These are phyloP conservation scores for Gossypium lobatum DNA, from an alignment of 441 rosid species.

Conservation along the genomic window DNA sequence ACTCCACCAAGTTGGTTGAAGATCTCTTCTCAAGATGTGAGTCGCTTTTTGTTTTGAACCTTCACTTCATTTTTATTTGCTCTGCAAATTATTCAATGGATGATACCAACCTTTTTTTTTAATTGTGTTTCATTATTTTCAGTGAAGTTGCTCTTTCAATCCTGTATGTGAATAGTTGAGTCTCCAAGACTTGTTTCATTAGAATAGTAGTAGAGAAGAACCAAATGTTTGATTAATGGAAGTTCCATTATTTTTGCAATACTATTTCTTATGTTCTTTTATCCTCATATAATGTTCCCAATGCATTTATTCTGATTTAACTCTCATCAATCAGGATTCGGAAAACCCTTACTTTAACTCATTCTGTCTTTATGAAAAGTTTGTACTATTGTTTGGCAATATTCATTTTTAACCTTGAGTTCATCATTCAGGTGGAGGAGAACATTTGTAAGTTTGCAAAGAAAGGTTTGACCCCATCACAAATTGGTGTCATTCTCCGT, in stretches of 20 bases:
- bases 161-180: not conserved
- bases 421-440: slow-evolving; percentile 49
- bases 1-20: slow-evolving; percentile 74
- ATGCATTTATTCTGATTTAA: too few relatives aligned
- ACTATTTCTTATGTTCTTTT: not conserved
- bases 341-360: too few relatives aligned
- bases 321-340: too few relatives aligned
- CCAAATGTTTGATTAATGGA: not conserved
- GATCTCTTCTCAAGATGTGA: slow-evolving; percentile 55
- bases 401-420: not conserved
- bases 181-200: not conserved
- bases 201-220: not conserved
- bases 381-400: not conserved
- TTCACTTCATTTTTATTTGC: not conserved
- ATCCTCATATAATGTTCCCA: too few relatives aligned
- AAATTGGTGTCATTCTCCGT: slow-evolving; percentile 77
- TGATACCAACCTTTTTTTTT: not conserved
- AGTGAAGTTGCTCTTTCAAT: not conserved
- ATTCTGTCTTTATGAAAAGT: too few relatives aligned
- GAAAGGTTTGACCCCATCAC: slow-evolving; percentile 75
- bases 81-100: not conserved
- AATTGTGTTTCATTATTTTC: not conserved
- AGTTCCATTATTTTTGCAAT: not conserved
- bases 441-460: slow-evolving; percentile 76
- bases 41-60: not conserved